Base-by-base conservation (phyloP, 176 grass and related monocot genomes). In the Musa troglodytarum region DNA sequence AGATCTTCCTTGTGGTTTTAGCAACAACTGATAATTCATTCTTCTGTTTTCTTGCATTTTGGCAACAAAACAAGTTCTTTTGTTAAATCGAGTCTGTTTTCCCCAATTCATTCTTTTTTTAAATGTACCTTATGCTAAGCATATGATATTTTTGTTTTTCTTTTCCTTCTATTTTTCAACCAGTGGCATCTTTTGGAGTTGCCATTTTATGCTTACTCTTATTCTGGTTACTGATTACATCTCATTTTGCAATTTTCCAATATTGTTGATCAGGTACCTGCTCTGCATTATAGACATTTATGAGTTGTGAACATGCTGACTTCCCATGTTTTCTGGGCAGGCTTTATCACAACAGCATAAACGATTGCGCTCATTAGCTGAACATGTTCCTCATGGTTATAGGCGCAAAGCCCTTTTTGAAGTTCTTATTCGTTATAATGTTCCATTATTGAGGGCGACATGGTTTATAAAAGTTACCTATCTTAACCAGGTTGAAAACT, bases 401-500 rank as follows among this genome's bases (percentile, higher is more conserved):
- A 87, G 90, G 78, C 84, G 89, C 50, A 96, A 92, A 79, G 88
- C 85, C 65, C 93, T 96, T 68, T 90, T 96, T 85, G 93, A 96
- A 59, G 83, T 87, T 84, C 87, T 92, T 63, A 92, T 80, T 88
- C 85, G 85, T 51, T 87, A 89, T 63, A 92, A 86, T 82, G 74
- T 96, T 26, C 93, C 93, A 8, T 81, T 96, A 78, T 73, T 90
- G 71, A 89, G 90, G 86, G 89, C 93, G 54, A 92, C 93, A 66
- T 96, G 93, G 90, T 96, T 96, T 84, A 85, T 92, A 64, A 96
- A 92, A 90, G 93, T 96, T 65, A 90, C 85, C n/a, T 96, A 96
- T 85, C 93, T 96, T 70, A 92, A 96, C 86, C 90, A 96, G 87
- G 90, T 96, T 77, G 80, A 82, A 16, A 81, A 58, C 65, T 65